These are phyloP conservation scores for Testicularia cyperi DNA, from an alignment of 1,284 basidiomycete species.

Conservation along the genomic window DNA sequence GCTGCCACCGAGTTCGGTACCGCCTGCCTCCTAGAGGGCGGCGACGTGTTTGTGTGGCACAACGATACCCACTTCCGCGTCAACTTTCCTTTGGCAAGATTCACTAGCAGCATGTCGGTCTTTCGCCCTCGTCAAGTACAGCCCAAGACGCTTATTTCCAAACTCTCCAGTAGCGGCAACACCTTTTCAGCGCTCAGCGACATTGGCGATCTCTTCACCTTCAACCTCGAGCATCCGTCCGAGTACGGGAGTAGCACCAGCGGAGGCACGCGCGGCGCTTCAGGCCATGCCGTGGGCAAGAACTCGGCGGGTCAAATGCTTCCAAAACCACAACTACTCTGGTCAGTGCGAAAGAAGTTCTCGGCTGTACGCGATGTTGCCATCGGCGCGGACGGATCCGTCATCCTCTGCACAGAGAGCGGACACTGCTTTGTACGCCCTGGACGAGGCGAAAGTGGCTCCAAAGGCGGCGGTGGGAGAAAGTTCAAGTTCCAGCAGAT, in stretches of 20 bases:
- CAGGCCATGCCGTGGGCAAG: constrained; percentile 1
- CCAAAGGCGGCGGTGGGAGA: constrained; percentile 28
- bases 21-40: constrained; percentile 72
- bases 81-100: constrained; percentile 62
- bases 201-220: constrained; percentile 89
- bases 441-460: constrained; percentile 25
- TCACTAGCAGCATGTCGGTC: constrained; percentile 67
- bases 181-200: constrained; percentile 81
- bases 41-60: constrained; percentile 81
- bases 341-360: constrained; percentile 83
- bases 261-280: constrained; percentile 1
- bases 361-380: constrained; percentile 81
- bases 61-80: constrained; percentile 74
- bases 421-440: constrained; percentile 81
- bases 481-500: constrained; percentile 72
- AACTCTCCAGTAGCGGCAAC: constrained; percentile 78
- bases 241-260: constrained; percentile 43
- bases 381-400: constrained; percentile 79
- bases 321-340: constrained; percentile 80
- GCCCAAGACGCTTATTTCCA: constrained; percentile 68
- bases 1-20: constrained; percentile 71
- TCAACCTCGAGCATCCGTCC: constrained; percentile 63
- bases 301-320: constrained; percentile 19
- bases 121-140: constrained; percentile 53
- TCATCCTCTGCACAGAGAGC: constrained; percentile 89